phyloP scores from a whole-genome alignment of 2,329 filamentous ascomycete species.

The Rhynchosporium secalis region DNA sequence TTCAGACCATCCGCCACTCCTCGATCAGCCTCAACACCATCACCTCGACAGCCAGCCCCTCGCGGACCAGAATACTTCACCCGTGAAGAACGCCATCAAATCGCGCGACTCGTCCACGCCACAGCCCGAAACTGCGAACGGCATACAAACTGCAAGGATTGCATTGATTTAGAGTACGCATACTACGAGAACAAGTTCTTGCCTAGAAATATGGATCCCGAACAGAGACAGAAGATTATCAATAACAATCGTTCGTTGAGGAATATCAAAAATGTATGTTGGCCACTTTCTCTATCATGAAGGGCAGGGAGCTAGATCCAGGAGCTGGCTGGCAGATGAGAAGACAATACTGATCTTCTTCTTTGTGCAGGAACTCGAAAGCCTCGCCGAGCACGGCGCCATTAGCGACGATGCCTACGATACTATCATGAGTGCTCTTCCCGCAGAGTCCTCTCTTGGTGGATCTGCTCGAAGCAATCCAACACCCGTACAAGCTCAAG shows the following conservation, averaged over 20 bases:
- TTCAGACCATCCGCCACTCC: not conserved
- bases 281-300: not conserved
- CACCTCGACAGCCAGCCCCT: not conserved
- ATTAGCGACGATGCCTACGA: conserved; percentile 76
- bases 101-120: conserved; percentile 21
- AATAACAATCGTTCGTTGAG: conserved; percentile 40
- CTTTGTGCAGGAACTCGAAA: conserved; percentile 75
- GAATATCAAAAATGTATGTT: conserved; percentile 41
- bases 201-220: conserved; percentile 34
- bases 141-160: conserved; percentile 34
- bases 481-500: conserved; percentile 39
- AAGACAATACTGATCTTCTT: conserved; percentile 22
- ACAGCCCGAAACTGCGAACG: conserved; percentile 17
- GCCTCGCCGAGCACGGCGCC: conserved; percentile 77
- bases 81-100: conserved; percentile 22
- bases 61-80: conserved; percentile 26
- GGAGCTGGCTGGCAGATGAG: not conserved
- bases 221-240: conserved; percentile 40
- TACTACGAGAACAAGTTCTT: conserved; percentile 34
- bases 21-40: not conserved
- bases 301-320: not conserved
- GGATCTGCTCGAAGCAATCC: conserved; percentile 24
- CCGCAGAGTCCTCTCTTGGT: conserved; percentile 62
- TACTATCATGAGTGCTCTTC: conserved; percentile 72
- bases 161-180: conserved; percentile 30